Conservation (phyloP, 139 green algal genomes). For the Helicosporidium sp. region DNA sequence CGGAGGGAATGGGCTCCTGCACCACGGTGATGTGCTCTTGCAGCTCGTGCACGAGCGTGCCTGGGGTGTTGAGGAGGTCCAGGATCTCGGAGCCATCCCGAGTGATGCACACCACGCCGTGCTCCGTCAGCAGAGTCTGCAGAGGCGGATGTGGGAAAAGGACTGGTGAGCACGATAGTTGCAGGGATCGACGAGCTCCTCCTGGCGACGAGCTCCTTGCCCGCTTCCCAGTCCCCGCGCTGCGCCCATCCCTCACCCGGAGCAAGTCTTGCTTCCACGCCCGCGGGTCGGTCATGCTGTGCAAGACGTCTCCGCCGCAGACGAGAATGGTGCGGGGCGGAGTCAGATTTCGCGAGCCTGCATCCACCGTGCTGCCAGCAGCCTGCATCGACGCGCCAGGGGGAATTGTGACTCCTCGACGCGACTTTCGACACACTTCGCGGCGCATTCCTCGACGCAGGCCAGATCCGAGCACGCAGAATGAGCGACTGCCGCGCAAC, state of each 20-base stretch:
- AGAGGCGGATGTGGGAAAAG: not conserved
- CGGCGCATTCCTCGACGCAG: too few relatives aligned
- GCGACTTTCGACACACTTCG: too few relatives aligned
- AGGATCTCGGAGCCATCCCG: slow-evolving; percentile 1
- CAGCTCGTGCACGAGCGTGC: slow-evolving; percentile 14
- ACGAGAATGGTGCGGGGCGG: slow-evolving; percentile 15
- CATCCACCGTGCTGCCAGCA: not conserved
- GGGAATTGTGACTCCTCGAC: too few relatives aligned
- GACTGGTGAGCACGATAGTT: not conserved
- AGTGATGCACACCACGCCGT: slow-evolving; percentile 18
- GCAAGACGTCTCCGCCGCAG: slow-evolving; percentile 18
- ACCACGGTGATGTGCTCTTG: slow-evolving; percentile 14
- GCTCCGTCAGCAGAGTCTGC: slow-evolving; percentile 8
- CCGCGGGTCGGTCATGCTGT: slow-evolving; percentile 11
- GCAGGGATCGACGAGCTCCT: too few relatives aligned
- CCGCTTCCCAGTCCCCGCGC: not conserved
- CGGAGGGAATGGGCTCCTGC: slow-evolving; percentile 18
- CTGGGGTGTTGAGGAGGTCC: slow-evolving; percentile 7
- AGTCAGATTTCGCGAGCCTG: not conserved
- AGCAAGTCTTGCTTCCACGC: slow-evolving; percentile 22
- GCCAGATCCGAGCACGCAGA: too few relatives aligned
- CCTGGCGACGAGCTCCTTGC: too few relatives aligned
- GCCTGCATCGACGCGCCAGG: slow-evolving; percentile 3
- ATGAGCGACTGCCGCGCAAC: too few relatives aligned
- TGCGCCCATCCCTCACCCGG: slow-evolving; percentile 5